A percentile compares a stretch with the other conserved stretches of the same genome.
phyloP scores from a whole-genome alignment of 75 land plant genomes.

The Pinus tabuliformis region DNA sequence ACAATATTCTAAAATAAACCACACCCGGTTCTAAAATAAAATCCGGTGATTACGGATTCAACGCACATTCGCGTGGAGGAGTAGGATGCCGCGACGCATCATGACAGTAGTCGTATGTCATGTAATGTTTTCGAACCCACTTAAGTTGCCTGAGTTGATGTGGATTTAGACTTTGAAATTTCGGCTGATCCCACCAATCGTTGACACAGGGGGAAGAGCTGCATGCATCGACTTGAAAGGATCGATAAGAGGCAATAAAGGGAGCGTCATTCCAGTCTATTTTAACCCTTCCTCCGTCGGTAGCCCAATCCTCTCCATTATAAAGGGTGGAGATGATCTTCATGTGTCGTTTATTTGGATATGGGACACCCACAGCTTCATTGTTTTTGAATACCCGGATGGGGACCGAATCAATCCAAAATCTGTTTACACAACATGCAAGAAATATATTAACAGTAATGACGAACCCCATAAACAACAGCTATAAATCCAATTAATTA shows the following conservation, averaged over 20 bases:
- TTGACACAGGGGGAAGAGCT: slow-evolving; percentile 23
- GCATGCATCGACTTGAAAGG: slow-evolving; percentile 74
- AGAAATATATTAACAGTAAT: background rate
- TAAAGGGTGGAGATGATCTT: slow-evolving; percentile 67
- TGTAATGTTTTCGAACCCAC: background rate
- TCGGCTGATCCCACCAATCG: slow-evolving; percentile 39
- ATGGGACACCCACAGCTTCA: slow-evolving; percentile 43
- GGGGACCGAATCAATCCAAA: slow-evolving; percentile 63
- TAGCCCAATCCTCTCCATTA: slow-evolving; percentile 89
- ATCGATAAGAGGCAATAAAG: slow-evolving; percentile 60
- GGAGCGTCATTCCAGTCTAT: slow-evolving; percentile 74
- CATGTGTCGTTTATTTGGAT: slow-evolving; percentile 65
- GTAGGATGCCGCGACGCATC: slow-evolving; percentile 12
- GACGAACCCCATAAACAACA: background rate
- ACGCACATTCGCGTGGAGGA: slow-evolving; percentile 6
- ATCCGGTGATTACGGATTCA: no score
- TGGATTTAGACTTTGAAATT: slow-evolving; percentile 23
- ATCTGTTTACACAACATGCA: slow-evolving; percentile 27
- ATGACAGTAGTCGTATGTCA: slow-evolving; percentile 7
- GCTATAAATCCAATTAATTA: background rate
- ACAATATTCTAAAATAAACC: no score
- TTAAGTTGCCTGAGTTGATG: background rate
- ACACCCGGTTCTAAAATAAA: no score
- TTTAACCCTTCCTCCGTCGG: slow-evolving; percentile 72
- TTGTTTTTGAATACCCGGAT: slow-evolving; percentile 82